Conservation (phyloP, 2,329 filamentous ascomycete genomes). For the Emmonsiellopsis sp. region DNA sequence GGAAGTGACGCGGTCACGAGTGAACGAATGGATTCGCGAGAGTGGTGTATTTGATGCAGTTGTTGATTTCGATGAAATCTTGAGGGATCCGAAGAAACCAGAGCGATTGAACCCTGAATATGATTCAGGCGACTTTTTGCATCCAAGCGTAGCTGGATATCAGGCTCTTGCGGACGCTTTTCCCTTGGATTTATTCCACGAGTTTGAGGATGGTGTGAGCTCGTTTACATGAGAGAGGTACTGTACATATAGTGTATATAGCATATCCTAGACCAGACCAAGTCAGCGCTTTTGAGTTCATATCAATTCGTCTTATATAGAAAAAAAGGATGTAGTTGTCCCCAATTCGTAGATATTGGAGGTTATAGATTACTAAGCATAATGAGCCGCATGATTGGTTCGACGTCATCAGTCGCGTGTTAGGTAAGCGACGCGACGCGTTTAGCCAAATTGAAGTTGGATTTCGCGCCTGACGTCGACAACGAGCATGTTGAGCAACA, state of each 20-base stretch:
- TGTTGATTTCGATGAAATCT: conserved; percentile 52
- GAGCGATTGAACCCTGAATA: conserved; percentile 44
- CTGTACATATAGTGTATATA: not conserved
- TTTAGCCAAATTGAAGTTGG: not conserved
- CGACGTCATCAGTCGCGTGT: not conserved
- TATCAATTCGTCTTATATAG: too few relatives aligned
- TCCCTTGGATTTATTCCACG: conserved; percentile 45
- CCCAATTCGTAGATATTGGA: too few relatives aligned
- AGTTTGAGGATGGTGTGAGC: not conserved
- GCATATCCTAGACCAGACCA: not conserved
- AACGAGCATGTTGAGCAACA: not conserved
- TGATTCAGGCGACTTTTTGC: conserved; percentile 57
- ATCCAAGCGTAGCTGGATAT: conserved; percentile 53
- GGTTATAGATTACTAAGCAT: too few relatives aligned
- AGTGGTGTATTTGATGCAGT: conserved; percentile 51
- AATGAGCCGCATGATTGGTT: not conserved
- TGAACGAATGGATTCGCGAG: conserved; percentile 54
- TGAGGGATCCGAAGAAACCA: conserved; percentile 43
- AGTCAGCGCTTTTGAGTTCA: too few relatives aligned
- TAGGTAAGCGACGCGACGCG: not conserved
- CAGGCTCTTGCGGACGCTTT: conserved; percentile 51
- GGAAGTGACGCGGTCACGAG: conserved; percentile 47
- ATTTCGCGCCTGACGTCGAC: not conserved
- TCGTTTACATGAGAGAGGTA: not conserved
- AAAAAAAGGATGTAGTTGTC: too few relatives aligned